phyloP scores from a whole-genome alignment of 768 basidiomycete genomes.

The Lyophyllum atratum region DNA sequence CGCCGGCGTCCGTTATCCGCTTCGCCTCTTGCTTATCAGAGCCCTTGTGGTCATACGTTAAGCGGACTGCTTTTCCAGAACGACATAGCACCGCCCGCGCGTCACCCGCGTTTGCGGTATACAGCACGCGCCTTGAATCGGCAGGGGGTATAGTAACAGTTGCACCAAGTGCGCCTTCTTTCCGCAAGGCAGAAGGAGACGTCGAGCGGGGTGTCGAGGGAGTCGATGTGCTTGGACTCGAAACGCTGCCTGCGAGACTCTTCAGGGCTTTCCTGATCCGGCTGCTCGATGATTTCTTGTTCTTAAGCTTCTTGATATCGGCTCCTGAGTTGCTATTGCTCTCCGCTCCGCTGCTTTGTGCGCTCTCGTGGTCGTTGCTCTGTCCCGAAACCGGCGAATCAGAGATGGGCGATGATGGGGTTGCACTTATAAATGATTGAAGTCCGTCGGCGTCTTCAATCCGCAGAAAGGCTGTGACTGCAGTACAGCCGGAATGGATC shows the following conservation, averaged over 20 bases:
- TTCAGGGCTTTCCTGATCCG: conserved; percentile 59
- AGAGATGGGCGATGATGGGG: conserved; percentile 27
- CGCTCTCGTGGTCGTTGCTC: conserved; percentile 35
- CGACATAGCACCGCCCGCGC: conserved; percentile 93
- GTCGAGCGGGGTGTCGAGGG: conserved; percentile 36
- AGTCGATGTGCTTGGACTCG: conserved; percentile 31
- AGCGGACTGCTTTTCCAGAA: conserved; percentile 83
- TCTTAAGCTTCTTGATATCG: conserved; percentile 29
- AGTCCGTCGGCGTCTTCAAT: conserved; percentile 79
- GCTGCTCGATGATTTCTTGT: conserved; percentile 45
- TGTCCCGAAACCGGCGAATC: conserved; percentile 37
- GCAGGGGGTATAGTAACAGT: conserved; percentile 46
- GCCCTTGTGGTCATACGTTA: conserved; percentile 99
- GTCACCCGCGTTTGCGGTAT: conserved; percentile 96
- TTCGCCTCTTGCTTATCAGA: conserved; percentile 97
- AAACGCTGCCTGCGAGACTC: conserved; percentile 43
- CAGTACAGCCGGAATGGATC: conserved; percentile 96
- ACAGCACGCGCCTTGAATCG: conserved; percentile 73
- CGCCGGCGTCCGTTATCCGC: conserved; percentile 95
- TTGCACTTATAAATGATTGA: conserved; percentile 61
- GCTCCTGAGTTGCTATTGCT: conserved; percentile 34
- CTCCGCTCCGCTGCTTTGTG: conserved; percentile 48
- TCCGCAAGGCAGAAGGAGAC: conserved; percentile 32
- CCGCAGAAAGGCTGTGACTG: conserved; percentile 93
- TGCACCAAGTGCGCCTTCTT: conserved; percentile 29